Conservation (phyloP, 192 early-diverging fungal species). For the Mortierella alpina region DNA sequence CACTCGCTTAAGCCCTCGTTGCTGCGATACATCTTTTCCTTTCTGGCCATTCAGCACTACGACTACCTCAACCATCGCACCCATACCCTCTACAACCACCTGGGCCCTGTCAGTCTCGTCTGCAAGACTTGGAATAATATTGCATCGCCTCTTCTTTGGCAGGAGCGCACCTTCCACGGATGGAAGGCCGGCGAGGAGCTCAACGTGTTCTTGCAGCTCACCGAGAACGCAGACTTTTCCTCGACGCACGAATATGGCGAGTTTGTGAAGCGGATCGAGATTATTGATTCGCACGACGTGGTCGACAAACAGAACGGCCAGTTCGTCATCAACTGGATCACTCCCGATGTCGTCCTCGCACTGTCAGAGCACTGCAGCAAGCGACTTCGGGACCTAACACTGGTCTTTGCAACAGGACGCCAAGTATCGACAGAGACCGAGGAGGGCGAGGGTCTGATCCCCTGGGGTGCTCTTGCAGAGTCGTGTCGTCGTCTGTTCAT, state of each 20-base stretch:
- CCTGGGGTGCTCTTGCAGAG: slow-evolving; percentile 49
- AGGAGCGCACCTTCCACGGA: slow-evolving; percentile 51
- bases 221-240: slow-evolving; percentile 53
- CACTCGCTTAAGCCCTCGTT: slow-evolving; percentile 43
- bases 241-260: slow-evolving; percentile 54
- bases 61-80: slow-evolving; percentile 53
- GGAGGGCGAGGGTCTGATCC: slow-evolving; percentile 34
- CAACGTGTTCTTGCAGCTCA: slow-evolving; percentile 41
- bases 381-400: slow-evolving; percentile 39
- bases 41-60: slow-evolving; percentile 43
- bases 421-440: slow-evolving; percentile 45
- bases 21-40: slow-evolving; percentile 47
- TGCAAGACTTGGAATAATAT: slow-evolving; percentile 49
- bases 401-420: slow-evolving; percentile 48
- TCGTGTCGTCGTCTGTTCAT: slow-evolving; percentile 50
- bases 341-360: slow-evolving; percentile 53
- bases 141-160: slow-evolving; percentile 50
- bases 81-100: slow-evolving; percentile 43
- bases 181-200: slow-evolving; percentile 55
- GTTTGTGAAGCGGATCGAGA: slow-evolving; percentile 50
- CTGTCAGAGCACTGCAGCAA: slow-evolving; percentile 50
- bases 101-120: slow-evolving; percentile 39
- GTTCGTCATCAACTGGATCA: slow-evolving; percentile 56
- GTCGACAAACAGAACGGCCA: slow-evolving; percentile 52
- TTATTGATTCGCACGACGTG: slow-evolving; percentile 52